Evolutionary conservation across 179 eudicot genomes (phyloP).

Genomic region (Camellia oleifera): DNA sequence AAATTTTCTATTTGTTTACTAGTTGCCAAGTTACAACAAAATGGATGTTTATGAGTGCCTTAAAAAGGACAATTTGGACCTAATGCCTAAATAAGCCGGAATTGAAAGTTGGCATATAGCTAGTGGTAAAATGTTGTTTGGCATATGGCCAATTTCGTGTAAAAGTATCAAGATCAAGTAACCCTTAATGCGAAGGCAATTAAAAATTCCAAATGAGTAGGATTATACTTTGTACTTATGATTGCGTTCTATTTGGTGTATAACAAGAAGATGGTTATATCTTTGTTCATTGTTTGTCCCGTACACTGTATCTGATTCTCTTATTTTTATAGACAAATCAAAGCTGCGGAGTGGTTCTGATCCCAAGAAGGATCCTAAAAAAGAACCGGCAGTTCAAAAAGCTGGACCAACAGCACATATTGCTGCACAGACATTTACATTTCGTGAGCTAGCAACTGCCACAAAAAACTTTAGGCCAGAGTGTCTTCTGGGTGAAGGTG

Average conservation of each 20-base stretch:
- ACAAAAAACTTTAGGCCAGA: slow-evolving; percentile 83
- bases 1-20: background rate
- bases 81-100: background rate
- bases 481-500: slow-evolving; percentile 83
- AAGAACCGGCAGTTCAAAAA: slow-evolving; percentile 56
- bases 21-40: background rate
- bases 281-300: slow-evolving; percentile 6
- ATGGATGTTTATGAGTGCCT: background rate
- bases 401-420: slow-evolving; percentile 73
- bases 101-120: background rate
- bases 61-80: background rate
- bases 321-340: slow-evolving; percentile 53
- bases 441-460: slow-evolving; percentile 83
- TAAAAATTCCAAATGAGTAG: background rate
- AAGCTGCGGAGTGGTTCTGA: slow-evolving; percentile 58
- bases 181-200: background rate
- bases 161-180: background rate
- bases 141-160: background rate
- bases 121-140: slow-evolving; percentile 5
- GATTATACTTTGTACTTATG: background rate
- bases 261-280: background rate
- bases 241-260: background rate
- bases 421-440: slow-evolving; percentile 90
- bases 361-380: slow-evolving; percentile 69
- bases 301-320: background rate